Evolutionary conservation across 2,329 filamentous ascomycete species (phyloP), one percentile per base, ranked within the genome.

Genomic region (Neofusicoccum laricinum): DNA sequence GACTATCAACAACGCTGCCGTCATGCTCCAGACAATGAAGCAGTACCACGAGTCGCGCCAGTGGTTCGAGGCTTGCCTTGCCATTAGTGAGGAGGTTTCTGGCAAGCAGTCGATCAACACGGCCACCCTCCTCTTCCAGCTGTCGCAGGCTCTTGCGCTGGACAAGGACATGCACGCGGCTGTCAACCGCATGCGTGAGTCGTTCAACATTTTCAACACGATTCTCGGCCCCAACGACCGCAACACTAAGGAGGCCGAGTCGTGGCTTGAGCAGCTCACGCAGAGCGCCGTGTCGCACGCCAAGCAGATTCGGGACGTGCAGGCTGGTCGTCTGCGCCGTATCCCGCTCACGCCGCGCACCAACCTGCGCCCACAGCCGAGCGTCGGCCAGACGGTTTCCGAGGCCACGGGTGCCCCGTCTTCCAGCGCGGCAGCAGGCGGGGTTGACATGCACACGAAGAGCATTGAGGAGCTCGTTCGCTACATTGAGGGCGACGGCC

Each of bases 201-300:
- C 93, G 50, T 97, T 93, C 82, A 97, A 90, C 79, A 96, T 97
- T 75, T 99, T 99, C 88, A 87, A 93, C 68, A 82, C 84, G 65
- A 88, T 95, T 73, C 88, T 99, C 4, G 95, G 95, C 32, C 82
- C 93, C 1, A 89, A 96, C 43, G 93, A 98, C 78, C 92, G 93
- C 78, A 98, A 99, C 82, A 99, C 95, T 67, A 97, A 97, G 82
- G 95, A 99, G 77, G 94, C 95, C 2, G 93, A 97, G 81, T 91
- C 87, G 73, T 99, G 95, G 95, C 86, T 98, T 25, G 92, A 97
- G 78, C 93, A 97, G 78, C 86, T 99, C 65, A 98, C 94, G 0
- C 91, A 96, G 78, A 97, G 96, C 72, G 95, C 95, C 49, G 95
- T 99, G 45, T 90, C 88, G 38, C 93, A 98, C 69, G 94, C 93